Base-by-base conservation (phyloP, 352 stramenopile species). In the Nothophytophthora sp. region DNA sequence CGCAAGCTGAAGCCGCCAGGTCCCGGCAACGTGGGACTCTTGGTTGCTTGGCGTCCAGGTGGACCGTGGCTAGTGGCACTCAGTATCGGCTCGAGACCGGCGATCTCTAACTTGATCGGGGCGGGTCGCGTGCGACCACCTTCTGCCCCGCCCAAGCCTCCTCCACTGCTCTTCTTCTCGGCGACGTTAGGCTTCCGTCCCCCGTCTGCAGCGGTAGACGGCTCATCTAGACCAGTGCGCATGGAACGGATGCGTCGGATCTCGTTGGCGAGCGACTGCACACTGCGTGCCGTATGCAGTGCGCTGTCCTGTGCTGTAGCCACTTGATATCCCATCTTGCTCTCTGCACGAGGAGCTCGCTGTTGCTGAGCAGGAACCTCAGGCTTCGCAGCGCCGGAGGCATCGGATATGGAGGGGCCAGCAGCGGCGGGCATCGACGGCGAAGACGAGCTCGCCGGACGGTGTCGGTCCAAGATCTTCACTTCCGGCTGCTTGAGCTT, bases 31-130 rank as follows among this genome's bases (percentile, higher is more conserved):
- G 56, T 80, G 0, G 76, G 76, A 33, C 76, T 87, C 33, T 60
- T 57, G 12, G 76, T 70, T 20, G 57, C 61, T 32, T 85, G 62
- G 6, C 71, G 52, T 7, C 68, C 60, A 18, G 63, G 67, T 13
- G 56, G 48, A 53, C 19, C 58, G 6, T 36, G 38, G 15, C 28
- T 45, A 22, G 40, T 27, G 25, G 63, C 47, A 24, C 62, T 56
- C 5, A 72, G 5, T 11, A 42, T 55, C 5, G 63, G 65, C 3
- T 75, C 50, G 0, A 80, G 32, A 50, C 85, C 75, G 4, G 73
- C 49, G 45, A 93, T 88, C 34, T 93, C 77, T 13, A 93, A 44
- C 36, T 85, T 91, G 52, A 93, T 86, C 51, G 85, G 84, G n/a
- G 74, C 70, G 11, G 73, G 68, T 22, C 66, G 60, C 44, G 60